Evolutionary conservation across 345 rosid species (phyloP).

Genomic region (Trapa bicornis): DNA sequence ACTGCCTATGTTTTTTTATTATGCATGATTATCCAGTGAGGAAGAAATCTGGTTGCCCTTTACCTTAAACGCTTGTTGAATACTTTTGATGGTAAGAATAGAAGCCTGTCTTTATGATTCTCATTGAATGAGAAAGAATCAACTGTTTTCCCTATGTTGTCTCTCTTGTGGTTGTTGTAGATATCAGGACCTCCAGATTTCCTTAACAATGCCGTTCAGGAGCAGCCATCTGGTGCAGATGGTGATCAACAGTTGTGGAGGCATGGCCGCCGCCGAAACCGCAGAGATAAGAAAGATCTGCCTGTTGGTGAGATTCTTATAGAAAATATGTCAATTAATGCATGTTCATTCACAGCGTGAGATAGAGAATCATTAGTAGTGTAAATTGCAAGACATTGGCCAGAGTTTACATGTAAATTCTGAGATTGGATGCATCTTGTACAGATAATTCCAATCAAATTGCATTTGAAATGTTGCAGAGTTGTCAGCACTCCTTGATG

Average conservation of each 20-base stretch:
- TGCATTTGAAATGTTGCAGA: neutral
- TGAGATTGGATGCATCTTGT: neutral
- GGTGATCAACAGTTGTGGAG: slow-evolving; percentile 26
- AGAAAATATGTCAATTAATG: neutral
- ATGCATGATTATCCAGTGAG: neutral
- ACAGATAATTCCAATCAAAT: neutral
- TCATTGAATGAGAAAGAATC: neutral
- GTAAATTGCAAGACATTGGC: neutral
- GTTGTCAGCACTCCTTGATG: neutral
- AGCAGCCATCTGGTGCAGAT: slow-evolving; percentile 29
- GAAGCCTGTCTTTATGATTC: neutral
- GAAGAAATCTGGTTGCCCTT: neutral
- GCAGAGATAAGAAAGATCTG: slow-evolving; percentile 49
- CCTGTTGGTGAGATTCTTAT: slow-evolving; percentile 40
- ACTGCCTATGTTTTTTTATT: neutral
- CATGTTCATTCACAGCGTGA: neutral
- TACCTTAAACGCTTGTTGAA: neutral
- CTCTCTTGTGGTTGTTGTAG: slow-evolving; percentile 29
- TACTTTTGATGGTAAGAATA: neutral
- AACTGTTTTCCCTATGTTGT: neutral
- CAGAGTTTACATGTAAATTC: neutral
- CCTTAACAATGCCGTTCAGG: slow-evolving; percentile 56
- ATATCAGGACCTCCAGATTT: slow-evolving; percentile 82
- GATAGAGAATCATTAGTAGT: neutral
- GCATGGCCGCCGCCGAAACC: slow-evolving; percentile 33